Conservation (phyloP, 768 basidiomycete species). For the Pleurotus salmoneostramineus region DNA sequence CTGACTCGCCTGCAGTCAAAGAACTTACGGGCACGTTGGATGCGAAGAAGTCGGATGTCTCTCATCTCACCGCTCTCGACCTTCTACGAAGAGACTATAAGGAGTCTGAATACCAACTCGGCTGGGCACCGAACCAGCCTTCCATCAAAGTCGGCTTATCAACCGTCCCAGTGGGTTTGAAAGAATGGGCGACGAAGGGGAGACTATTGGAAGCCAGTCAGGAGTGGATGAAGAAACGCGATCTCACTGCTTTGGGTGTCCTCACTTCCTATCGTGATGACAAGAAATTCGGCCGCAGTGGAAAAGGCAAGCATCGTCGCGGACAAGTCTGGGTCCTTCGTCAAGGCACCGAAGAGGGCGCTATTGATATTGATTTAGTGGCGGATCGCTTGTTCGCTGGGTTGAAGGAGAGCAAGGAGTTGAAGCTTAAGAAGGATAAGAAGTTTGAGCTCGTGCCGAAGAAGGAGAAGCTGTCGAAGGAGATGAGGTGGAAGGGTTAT, state of each 20-base stretch:
- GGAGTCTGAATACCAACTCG: slow-evolving; percentile 59
- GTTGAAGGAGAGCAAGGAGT: slow-evolving; percentile 49
- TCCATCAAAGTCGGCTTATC: slow-evolving; percentile 70
- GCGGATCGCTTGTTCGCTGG: slow-evolving; percentile 51
- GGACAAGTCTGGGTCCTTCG: slow-evolving; percentile 68
- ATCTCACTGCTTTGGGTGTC: slow-evolving; percentile 69
- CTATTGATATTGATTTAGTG: slow-evolving; percentile 33
- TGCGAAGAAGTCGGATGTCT: slow-evolving; percentile 63
- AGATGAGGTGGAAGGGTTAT: slow-evolving; percentile 48
- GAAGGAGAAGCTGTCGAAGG: slow-evolving; percentile 23
- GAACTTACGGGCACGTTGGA: slow-evolving; percentile 44
- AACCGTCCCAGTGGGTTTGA: slow-evolving; percentile 72
- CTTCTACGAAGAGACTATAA: slow-evolving; percentile 96
- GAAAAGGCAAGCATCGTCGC: slow-evolving; percentile 54
- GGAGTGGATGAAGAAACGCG: slow-evolving; percentile 64
- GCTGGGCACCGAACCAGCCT: slow-evolving; percentile 29
- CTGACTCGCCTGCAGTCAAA: slow-evolving; percentile 39
- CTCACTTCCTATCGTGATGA: slow-evolving; percentile 65
- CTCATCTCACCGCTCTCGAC: slow-evolving; percentile 65
- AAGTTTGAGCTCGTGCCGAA: slow-evolving; percentile 30
- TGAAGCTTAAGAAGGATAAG: slow-evolving; percentile 50
- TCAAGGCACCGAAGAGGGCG: slow-evolving; percentile 18
- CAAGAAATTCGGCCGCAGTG: slow-evolving; percentile 30
- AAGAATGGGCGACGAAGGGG: slow-evolving; percentile 47
- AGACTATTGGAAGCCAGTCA: slow-evolving; percentile 32